Base-by-base conservation (phyloP, 192 early-diverging fungal genomes). In the Coemansia sp. region DNA sequence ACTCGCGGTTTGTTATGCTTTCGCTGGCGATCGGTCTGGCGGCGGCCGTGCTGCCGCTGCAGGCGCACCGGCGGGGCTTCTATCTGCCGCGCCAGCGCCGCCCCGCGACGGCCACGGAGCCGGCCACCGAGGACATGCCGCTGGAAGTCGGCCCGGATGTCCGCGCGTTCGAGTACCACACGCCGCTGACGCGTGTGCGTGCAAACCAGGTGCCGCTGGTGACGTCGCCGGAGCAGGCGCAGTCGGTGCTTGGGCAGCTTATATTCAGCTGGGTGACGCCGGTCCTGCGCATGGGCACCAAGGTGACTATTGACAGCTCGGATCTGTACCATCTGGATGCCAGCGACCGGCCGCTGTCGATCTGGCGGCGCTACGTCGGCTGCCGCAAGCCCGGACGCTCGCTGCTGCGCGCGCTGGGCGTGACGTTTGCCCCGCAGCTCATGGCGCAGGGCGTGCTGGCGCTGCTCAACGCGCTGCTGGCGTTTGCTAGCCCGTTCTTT, bases 251-350 rank as follows among this genome's bases (percentile, higher is more conserved):
- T 2, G 65, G 44, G 9, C 44, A 35, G 19, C 50, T 75, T 41
- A 30, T 45, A 7, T 91, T 87, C 56, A 44, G 58, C 31, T 87
- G 85, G 80, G 66, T 85, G 15, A 86, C 82, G 53, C 65, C 79
- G 8, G 55, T 93, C 5, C 73, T 93, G 55, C 62, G 79, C 2
- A 61, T 80, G 15, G 87, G 79, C 30, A 79, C 77, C 31, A 58
- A 56, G 21, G 39, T 70, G n/a, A 62, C 78, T 2, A 75, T 92
- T 8, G 75, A 75, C 21, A 60, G 79, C 28, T 59, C 78, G 31
- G 87, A 92, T 39, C 60, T 92, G 25, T 82, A 81, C 42, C 67
- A 82, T 20, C 68, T 92, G 30, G 60, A 70, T 12, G 12, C 61
- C 6, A 36, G 41, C 20, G 84, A 90, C 54, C 70, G 62, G 34